Base-by-base conservation (phyloP, 371 early-diverging fungal genomes). In the Quaeritorhiza haematococci region DNA sequence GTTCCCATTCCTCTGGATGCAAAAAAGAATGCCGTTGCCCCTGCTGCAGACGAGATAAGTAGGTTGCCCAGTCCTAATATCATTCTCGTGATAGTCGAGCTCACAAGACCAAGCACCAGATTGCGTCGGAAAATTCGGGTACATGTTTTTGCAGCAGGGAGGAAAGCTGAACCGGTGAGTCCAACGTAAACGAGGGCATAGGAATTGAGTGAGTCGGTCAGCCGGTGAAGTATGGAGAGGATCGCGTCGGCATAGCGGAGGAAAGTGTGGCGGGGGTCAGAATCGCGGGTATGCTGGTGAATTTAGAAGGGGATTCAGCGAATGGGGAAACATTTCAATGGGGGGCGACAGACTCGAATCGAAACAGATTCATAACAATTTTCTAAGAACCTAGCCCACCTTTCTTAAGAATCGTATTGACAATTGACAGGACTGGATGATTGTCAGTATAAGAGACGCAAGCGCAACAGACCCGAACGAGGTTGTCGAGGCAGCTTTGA, bases 51-150 rank as follows among this genome's bases (percentile, higher is more conserved):
- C 6, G 57, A 50, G 38, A 55, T 32, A 29, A 28, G 38, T 23
- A 42, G 59, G 33, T 24, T 56, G 34, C 23, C 50, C 28, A 5
- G 27, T 6, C 10, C 61, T 49, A 59, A 24, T 33, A 60, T 29
- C 43, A 61, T 5, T 21, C 27, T 17, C 7, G 69, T 67, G 19
- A 73, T 44, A 7, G 60, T 60, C 3, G 58, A 28, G 1, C 69
- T 72, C 19, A 85, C 63, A 0, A 87, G 60, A 0, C 88, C 89
- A 53, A 83, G 72, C 4, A 89, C 56, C 26, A 89, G 70, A 56
- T 89, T 88, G 23, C 88, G 66, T 33, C 86, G 75, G 62, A 90
- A 89, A 27, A 89, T 74, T 53, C 84, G 83, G 42, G 88, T 85
- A 23, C 84, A 83, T 13, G 73, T 72, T 28, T 69, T 65, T 15